phyloP scores from a whole-genome alignment of 768 basidiomycete species.

The Suillus decipiens region DNA sequence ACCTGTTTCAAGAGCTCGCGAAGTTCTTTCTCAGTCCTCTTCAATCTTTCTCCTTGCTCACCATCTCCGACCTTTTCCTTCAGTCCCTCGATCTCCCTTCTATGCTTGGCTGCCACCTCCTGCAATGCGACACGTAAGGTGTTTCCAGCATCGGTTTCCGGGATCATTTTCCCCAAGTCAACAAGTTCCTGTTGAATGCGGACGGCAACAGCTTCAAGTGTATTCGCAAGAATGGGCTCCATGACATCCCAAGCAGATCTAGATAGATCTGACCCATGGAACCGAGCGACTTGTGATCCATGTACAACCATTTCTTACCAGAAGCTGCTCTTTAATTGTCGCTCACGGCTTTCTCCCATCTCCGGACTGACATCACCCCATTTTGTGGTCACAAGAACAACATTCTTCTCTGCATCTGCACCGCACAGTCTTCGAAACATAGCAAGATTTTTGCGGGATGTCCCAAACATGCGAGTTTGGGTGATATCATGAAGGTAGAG shows the following conservation, averaged over 20 bases:
- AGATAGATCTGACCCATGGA: conserved; percentile 18
- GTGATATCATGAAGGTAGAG: conserved; percentile 39
- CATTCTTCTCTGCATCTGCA: conserved; percentile 29
- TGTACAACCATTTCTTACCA: conserved; percentile 31
- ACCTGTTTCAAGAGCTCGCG: no score
- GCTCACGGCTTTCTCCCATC: conserved; percentile 29
- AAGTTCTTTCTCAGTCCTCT: no score
- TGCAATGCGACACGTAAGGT: no score
- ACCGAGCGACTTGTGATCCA: conserved; percentile 30
- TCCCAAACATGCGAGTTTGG: conserved; percentile 34
- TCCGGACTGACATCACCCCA: conserved; percentile 29
- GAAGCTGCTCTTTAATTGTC: conserved; percentile 28
- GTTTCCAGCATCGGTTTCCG: background rate
- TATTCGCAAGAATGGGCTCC: conserved; percentile 9
- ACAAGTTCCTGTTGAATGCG: background rate
- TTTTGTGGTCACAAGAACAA: conserved; percentile 38
- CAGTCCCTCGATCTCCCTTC: no score
- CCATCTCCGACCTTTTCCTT: no score
- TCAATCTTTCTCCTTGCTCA: no score
- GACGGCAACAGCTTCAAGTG: background rate
- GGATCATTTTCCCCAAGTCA: background rate
- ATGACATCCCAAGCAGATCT: conserved; percentile 34
- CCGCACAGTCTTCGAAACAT: conserved; percentile 31
- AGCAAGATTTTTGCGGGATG: conserved; percentile 28
- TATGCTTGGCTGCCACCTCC: no score